These are phyloP conservation scores for Bacterosira constricta DNA, from an alignment of 108 stramenopile genomes.

Conservation along the genomic window DNA sequence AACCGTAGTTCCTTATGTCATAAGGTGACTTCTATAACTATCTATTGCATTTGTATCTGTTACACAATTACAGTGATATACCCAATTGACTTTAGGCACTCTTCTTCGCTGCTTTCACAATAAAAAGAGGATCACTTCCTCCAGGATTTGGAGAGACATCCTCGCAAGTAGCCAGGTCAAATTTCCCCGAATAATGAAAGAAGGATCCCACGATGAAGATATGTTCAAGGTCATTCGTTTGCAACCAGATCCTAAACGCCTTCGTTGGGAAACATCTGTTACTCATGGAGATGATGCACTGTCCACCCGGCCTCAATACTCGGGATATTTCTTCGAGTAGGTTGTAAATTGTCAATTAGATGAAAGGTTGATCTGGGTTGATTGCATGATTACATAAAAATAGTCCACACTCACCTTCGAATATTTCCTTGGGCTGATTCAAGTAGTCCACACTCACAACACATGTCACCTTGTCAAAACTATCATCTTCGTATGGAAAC, in stretches of 20 bases:
- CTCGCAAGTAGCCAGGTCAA: conserved; percentile 77
- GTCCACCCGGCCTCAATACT: conserved; percentile 90
- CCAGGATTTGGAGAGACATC: conserved; percentile 95
- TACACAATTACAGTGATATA: too few relatives aligned
- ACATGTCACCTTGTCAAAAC: conserved; percentile 93
- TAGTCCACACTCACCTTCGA: too few relatives aligned
- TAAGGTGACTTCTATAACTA: too few relatives aligned
- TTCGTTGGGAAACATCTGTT: conserved; percentile 93
- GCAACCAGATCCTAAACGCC: conserved; percentile 81
- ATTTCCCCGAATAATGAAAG: conserved; percentile 90
- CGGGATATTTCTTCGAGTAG: conserved; percentile 90
- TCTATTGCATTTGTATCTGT: too few relatives aligned
- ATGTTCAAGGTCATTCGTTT: conserved; percentile 91
- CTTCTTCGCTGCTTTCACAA: conserved; percentile 82
- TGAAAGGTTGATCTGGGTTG: conserved; percentile 79
- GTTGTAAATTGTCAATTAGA: too few relatives aligned
- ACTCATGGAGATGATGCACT: conserved; percentile 86
- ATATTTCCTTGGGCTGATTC: conserved; percentile 80
- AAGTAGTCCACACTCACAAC: conserved; percentile 95
- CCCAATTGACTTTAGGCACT: too few relatives aligned
- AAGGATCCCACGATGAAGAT: conserved; percentile 93
- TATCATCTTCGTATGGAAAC: conserved; percentile 85
- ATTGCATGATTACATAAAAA: too few relatives aligned
- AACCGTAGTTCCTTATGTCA: too few relatives aligned
- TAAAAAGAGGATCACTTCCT: conserved; percentile 89